phyloP scores from a whole-genome alignment of 78 protist species.

The Dictyostelium purpureum region DNA sequence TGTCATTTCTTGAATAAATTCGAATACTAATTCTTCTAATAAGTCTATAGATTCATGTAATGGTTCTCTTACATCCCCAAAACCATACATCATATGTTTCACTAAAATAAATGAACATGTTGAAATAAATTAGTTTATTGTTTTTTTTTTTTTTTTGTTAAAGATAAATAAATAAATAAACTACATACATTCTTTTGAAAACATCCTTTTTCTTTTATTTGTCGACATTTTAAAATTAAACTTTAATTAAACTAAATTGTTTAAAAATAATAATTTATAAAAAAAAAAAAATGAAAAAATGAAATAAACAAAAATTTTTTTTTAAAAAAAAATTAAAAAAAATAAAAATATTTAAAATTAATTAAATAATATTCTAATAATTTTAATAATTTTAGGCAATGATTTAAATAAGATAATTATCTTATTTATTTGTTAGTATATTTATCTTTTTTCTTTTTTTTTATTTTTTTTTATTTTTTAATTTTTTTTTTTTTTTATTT shows the following conservation, averaged over 20 bases:
- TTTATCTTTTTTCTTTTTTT: too few relatives aligned
- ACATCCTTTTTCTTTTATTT: constrained; percentile 62
- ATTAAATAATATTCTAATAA: too few relatives aligned
- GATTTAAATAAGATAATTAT: too few relatives aligned
- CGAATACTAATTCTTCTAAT: constrained; percentile 75
- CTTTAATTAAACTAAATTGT: neutral
- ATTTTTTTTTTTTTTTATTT: too few relatives aligned
- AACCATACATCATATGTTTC: constrained; percentile 85
- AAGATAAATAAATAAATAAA: neutral
- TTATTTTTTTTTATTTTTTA: too few relatives aligned
- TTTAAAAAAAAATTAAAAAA: neutral
- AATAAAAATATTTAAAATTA: neutral
- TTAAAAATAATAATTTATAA: neutral
- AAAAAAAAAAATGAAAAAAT: neutral
- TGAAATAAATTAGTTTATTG: neutral
- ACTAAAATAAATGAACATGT: too few relatives aligned
- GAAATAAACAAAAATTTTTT: neutral
- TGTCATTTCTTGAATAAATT: constrained; percentile 74
- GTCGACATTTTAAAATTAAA: constrained; percentile 19
- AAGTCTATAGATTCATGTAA: constrained; percentile 76
- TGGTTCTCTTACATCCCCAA: constrained; percentile 86
- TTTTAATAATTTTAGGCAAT: too few relatives aligned
- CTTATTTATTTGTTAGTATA: too few relatives aligned
- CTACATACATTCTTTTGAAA: constrained; percentile 48
- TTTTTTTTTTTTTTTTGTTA: neutral